Base-by-base conservation (phyloP, 73 alveolate genomes). In the Tetrahymena borealis region DNA sequence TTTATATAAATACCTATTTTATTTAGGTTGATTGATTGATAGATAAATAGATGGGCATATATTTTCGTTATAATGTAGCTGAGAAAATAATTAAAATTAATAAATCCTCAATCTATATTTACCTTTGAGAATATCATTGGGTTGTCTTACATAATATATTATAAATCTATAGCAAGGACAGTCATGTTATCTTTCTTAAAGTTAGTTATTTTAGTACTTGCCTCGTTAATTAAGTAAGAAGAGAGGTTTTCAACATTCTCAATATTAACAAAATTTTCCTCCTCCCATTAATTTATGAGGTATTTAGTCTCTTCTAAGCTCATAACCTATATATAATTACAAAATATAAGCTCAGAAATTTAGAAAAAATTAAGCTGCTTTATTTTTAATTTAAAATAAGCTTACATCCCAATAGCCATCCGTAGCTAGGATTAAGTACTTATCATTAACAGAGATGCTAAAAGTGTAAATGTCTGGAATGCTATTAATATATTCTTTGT, bases 371-470 rank as follows among this genome's bases (percentile, higher is more conserved):
- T n/a, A n/a, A n/a, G n/a, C n/a, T n/a, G n/a, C n/a, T n/a, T n/a
- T n/a, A n/a, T n/a, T n/a, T n/a, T n/a, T n/a, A n/a, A n/a, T n/a
- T n/a, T n/a, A n/a, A n/a, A n/a, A n/a, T n/a, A n/a, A n/a, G n/a
- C n/a, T 78, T 37, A 93, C 90, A 85, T 93, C 95, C 95, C 95
- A 92, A 79, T 78, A 92, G 12, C 95, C 95, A 79, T 92, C 95
- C 0, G 95, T 92, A 7, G 95, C 95, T 18, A 92, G 60, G 15
- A 92, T 78, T 28, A 92, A 79, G 33, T 79, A 92, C 41, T 79
- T 35, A 40, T 79, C 42, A 32, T 38, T 79, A 38, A 15, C 90
- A 24, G 3, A 24, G 13, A 92, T 42, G 13, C 38, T 18, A 37
- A 39, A 38, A n/a, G 39, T 92, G 39, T 91, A 79, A 15, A 92